These are phyloP conservation scores for Fonsecaea pugnacius DNA, from an alignment of 2,329 filamentous ascomycete species.

Conservation along the genomic window DNA sequence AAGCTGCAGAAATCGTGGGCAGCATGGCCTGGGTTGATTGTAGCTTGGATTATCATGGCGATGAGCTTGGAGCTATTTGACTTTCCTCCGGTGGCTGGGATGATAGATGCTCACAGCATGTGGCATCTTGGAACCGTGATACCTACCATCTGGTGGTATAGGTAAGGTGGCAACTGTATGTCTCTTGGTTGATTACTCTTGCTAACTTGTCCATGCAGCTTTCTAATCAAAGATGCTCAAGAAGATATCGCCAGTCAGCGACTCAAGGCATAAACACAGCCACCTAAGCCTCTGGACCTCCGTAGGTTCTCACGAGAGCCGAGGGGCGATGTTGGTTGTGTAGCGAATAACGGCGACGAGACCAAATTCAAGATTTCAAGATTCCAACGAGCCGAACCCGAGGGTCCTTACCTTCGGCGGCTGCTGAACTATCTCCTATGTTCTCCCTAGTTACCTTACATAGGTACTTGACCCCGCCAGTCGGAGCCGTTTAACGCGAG, in stretches of 20 bases:
- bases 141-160: slow-evolving; percentile 90
- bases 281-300: neutral
- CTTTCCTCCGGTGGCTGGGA: slow-evolving; percentile 81
- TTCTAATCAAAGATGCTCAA: slow-evolving; percentile 81
- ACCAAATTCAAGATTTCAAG: neutral
- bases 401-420: neutral
- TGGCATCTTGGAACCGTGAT: slow-evolving; percentile 95
- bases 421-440: neutral
- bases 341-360: neutral
- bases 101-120: slow-evolving; percentile 88
- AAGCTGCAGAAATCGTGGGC: slow-evolving; percentile 77
- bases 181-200: neutral
- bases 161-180: slow-evolving; percentile 64
- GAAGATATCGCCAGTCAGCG: slow-evolving; percentile 77
- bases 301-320: neutral
- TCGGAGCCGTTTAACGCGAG: neutral
- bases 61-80: slow-evolving; percentile 97
- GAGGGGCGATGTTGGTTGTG: slow-evolving; percentile 4
- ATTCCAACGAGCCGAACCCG: neutral
- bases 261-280: slow-evolving; percentile 66
- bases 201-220: slow-evolving; percentile 58
- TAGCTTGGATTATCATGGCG: slow-evolving; percentile 86
- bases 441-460: neutral
- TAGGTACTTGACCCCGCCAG: neutral
- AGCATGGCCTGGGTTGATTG: slow-evolving; percentile 85